Base-by-base conservation (phyloP, 192 early-diverging fungal genomes). In the Lobulomyces angularis region DNA sequence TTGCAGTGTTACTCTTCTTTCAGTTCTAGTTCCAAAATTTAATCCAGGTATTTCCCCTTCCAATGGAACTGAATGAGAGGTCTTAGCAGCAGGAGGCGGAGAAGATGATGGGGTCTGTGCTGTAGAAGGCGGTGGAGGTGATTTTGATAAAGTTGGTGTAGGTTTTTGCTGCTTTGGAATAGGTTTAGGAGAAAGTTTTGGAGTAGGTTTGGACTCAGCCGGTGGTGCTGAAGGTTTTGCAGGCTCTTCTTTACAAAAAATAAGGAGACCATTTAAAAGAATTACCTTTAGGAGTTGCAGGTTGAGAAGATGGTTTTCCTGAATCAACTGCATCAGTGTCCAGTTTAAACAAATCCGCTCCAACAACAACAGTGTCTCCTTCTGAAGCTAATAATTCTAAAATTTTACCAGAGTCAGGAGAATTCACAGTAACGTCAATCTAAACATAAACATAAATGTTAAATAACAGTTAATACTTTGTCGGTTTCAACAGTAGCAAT, bases 401-500 rank as follows among this genome's bases (percentile, higher is more conserved):
- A 37, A 98, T 74, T n/a, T 69, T 81, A 23, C 95, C 95, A 30
- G 80, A 74, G 30, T 83, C 83, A 32, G 91, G 89, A 21, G 90
- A 86, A 75, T 98, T 98, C 52, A 98, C 83, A n/a, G 88, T 77
- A 18, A 96, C 83, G 61, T 95, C 95, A 47, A 98, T 79, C 81
- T 85, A 51, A n/a, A 24, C n/a, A 41, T 40, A 23, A 57, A 21
- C 9, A 33, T 18, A 35, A n/a, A 43, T 18, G 11, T 37, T 46
- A 2, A 16, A 54, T 12, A 43, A 21, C 25, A 50, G 0, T 51
- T 48, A 9, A 40, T 58, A 83, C 80, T 77, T 98, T 98, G 75
- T 98, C 95, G 26, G 95, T 98, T 58, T 98, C 95, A 37, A 98
- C 96, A 26, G 89, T 91, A 14, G 90, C 90, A 24, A 96, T 75